These are phyloP conservation scores for Boletus huronensis DNA, from an alignment of 768 basidiomycete genomes.

Conservation along the genomic window DNA sequence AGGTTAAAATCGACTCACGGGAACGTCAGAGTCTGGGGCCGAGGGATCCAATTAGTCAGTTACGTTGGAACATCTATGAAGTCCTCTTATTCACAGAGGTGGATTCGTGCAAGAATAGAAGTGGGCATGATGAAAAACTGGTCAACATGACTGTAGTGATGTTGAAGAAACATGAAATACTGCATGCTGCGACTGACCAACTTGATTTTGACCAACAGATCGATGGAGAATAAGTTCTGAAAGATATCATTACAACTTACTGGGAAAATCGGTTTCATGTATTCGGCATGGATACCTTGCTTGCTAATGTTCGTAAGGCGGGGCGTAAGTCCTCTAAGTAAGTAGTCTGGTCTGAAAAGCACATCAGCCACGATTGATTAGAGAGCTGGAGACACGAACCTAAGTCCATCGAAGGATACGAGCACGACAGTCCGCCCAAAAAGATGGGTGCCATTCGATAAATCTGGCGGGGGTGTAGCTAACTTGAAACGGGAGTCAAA, in stretches of 20 bases:
- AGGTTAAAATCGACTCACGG: conserved; percentile 51
- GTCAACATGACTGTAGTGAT: neutral
- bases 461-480: neutral
- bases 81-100: neutral
- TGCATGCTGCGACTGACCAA: neutral
- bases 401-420: conserved; percentile 79
- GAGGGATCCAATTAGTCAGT: conserved; percentile 2
- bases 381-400: conserved; percentile 1
- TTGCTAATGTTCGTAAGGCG: conserved; percentile 72
- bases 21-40: conserved; percentile 71
- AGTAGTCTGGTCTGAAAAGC: conserved; percentile 62
- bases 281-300: conserved; percentile 75
- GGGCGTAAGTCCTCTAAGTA: conserved; percentile 76
- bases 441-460: conserved; percentile 77
- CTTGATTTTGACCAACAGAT: neutral
- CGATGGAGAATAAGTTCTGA: neutral
- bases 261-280: conserved; percentile 78
- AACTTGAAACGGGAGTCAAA: neutral
- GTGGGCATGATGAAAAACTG: neutral
- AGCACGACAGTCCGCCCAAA: conserved; percentile 78
- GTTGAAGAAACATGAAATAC: neutral
- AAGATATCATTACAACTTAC: conserved; percentile 40
- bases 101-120: neutral
- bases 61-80: neutral
- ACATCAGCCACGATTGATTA: neutral